Base-by-base conservation (phyloP, 768 basidiomycete species). In the Dentipellis sp. region DNA sequence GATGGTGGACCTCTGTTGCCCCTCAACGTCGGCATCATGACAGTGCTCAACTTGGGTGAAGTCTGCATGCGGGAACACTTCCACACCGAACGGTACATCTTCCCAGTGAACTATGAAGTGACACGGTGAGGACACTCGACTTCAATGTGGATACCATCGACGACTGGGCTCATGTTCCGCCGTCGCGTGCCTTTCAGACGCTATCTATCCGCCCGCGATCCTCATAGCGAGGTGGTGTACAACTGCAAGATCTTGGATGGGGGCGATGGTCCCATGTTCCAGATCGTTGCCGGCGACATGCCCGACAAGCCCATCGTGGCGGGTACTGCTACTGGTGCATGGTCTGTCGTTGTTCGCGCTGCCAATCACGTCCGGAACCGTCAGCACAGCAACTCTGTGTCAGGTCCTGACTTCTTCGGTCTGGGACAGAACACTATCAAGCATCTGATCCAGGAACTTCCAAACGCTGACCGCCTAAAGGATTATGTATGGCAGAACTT, bases 401-500 rank as follows among this genome's bases (percentile, higher is more conserved):
- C 90, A 2, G 90, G 90, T 0, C 90, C 90, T 12, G 90, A 92
- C 70, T 91, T 91, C 68, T 92, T 90, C 65, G 91, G 91, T 9
- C 74, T 93, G 14, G 86, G 86, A 3, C 86, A 91, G 68, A 91
- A 91, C 65, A 86, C 87, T 4, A 91, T 93, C 74, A 92, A 91
- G 71, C 87, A 89, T 64, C 77, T 92, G 38, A 89, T 93, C n/a
- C 90, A 93, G 68, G 86, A 90, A 68, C 75, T 93, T 14, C 82
- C 84, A 6, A 80, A 81, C 56, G 84, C 91, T 12, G 80, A 85
- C 67, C 73, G 79, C 47, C 67, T 91, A 56, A 76, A 80, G 62
- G 84, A 89, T 71, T 93, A 93, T 66, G 88, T 91, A 29, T 90
- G 88, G 88, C 89, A 92, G 66, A 79, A 82, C 58, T 92, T 90